Evolutionary conservation across 176 grass and related monocot genomes (phyloP).

Genomic region (Metroxylon sagu): DNA sequence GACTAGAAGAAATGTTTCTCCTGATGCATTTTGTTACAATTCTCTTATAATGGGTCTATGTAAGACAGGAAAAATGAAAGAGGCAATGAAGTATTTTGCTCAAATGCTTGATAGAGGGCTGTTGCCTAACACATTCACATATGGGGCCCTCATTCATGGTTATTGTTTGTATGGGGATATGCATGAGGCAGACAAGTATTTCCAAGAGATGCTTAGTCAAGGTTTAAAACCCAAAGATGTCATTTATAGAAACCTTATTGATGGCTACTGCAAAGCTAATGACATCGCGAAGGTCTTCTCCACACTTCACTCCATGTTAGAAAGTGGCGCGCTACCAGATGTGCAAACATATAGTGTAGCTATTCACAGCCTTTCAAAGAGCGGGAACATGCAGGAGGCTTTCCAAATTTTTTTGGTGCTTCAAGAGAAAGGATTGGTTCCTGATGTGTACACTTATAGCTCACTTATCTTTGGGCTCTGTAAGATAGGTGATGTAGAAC

Average conservation of each 20-base stretch:
- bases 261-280: conserved; percentile 43
- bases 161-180: conserved; percentile 44
- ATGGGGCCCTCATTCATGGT: conserved; percentile 49
- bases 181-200: conserved; percentile 52
- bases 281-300: conserved; percentile 39
- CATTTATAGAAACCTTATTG: conserved; percentile 51
- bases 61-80: conserved; percentile 49
- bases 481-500: conserved; percentile 38
- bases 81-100: conserved; percentile 39
- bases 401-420: conserved; percentile 51
- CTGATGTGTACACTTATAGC: conserved; percentile 57
- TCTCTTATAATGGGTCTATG: conserved; percentile 55
- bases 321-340: conserved; percentile 24
- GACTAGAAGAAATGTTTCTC: conserved; percentile 31
- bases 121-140: conserved; percentile 54
- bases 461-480: conserved; percentile 60
- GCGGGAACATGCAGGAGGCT: conserved; percentile 43
- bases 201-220: conserved; percentile 34
- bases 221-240: conserved; percentile 47
- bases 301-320: conserved; percentile 49
- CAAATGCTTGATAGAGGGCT: conserved; percentile 53
- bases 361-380: conserved; percentile 46
- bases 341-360: conserved; percentile 42
- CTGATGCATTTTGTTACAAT: conserved; percentile 75
- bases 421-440: conserved; percentile 44